Base-by-base conservation (phyloP, 768 basidiomycete genomes). In the Favolaschia claudopus region DNA sequence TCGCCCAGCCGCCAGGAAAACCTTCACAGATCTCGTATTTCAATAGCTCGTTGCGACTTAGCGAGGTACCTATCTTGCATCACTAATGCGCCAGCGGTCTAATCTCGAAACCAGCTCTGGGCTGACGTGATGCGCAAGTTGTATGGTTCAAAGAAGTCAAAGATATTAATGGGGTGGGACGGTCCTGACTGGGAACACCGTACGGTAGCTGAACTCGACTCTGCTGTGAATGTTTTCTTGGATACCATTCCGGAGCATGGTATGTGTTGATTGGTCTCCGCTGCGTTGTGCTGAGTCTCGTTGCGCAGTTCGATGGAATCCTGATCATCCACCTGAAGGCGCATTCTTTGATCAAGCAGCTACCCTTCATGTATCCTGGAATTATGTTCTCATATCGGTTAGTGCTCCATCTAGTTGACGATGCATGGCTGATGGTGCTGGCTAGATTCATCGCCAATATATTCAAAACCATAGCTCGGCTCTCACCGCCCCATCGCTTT, bases 321-420 rank as follows among this genome's bases (percentile, higher is more conserved):
- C 76, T 17, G 69, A 71, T 28, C 58, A 62, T 20, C 64, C 71
- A 43, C 72, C 73, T 47, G 58, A 72, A 38, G 46, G 53, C 17
- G 40, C 62, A 5, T 72, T 74, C 56, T 65, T 84, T 63, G 69
- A 74, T 32, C 79, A 82, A 65, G 78, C 79, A 5, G 80, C 80
- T 2, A 57, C 66, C 14, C 72, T 85, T 3, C 74, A 79, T 53
- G 40, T 71, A 1, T 58, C 72, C 4, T 84, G 76, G 67, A 79
- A 82, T 66, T 74, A 74, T 29, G 68, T 76, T 29, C 77, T 82
- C 67, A 88, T 89, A 66, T 69, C 80, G 50, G 77, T 87, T 38
- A 85, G 88, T 69, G 76, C 8, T 85, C 84, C 72, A 82, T 88
- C 46, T 82, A 81, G 0, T 77, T 77, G 74, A 77, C 13, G 14